These are phyloP conservation scores for Hypoxylon subgilvum DNA, from an alignment of 495 filamentous ascomycete genomes.

Conservation along the genomic window DNA sequence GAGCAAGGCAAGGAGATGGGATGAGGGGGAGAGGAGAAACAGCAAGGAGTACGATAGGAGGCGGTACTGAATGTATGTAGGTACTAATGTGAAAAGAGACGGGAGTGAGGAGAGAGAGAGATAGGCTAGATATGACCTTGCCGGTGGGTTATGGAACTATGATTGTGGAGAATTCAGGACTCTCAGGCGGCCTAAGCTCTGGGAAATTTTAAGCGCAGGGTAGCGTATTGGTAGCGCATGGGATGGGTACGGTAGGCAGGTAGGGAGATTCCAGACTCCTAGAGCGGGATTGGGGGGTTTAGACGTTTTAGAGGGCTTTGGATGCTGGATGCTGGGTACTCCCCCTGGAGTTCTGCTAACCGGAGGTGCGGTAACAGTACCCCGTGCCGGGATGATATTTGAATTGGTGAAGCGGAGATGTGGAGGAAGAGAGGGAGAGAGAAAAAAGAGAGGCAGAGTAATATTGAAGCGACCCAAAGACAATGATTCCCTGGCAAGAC, in stretches of 20 bases:
- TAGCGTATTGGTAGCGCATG: constrained; percentile 30
- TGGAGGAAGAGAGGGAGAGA: constrained; percentile 27
- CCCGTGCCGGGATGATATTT: constrained; percentile 38
- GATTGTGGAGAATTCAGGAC: constrained; percentile 40
- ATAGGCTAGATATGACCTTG: constrained; percentile 27
- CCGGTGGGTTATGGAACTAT: no score
- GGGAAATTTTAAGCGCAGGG: constrained; percentile 36
- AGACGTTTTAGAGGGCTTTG: no score
- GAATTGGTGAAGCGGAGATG: constrained; percentile 39
- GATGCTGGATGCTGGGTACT: constrained; percentile 15
- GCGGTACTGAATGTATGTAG: no score
- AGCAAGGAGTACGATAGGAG: constrained; percentile 27
- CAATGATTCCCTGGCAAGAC: constrained; percentile 29
- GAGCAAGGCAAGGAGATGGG: constrained; percentile 21
- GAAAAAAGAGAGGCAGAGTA: not conserved
- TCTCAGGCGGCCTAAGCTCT: constrained; percentile 38
- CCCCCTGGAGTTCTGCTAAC: constrained; percentile 18
- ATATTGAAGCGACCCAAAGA: not conserved
- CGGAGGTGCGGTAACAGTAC: constrained; percentile 40
- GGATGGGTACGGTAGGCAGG: no score
- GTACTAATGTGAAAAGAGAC: constrained; percentile 11
- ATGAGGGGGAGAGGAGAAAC: constrained; percentile 20
- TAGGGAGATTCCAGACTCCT: constrained; percentile 39
- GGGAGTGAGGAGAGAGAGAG: constrained; percentile 1
- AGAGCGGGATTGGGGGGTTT: no score